Evolutionary conservation across 176 grass and related monocot species (phyloP).

Genomic region (Hyparrhenia diplandra): DNA sequence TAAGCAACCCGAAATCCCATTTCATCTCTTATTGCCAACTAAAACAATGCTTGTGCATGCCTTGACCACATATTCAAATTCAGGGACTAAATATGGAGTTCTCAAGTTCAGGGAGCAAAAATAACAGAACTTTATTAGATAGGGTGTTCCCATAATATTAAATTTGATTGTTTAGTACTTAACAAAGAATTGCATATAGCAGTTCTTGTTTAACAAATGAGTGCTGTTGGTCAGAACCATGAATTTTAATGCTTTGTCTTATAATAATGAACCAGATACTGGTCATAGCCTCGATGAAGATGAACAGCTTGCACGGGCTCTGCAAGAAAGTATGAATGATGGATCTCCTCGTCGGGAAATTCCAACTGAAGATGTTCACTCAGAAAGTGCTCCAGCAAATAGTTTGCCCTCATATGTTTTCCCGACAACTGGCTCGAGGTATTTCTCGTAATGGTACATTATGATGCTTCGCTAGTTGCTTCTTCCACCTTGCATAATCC

Average conservation of each 20-base stretch:
- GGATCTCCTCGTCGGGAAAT: slow-evolving; percentile 46
- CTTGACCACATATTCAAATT: background rate
- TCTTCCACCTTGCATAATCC: background rate
- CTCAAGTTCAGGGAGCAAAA: background rate
- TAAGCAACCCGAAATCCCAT: background rate
- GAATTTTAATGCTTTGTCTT: background rate
- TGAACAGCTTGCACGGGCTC: slow-evolving; percentile 74
- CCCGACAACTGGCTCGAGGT: slow-evolving; percentile 55
- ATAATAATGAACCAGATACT: slow-evolving; percentile 34
- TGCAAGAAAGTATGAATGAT: slow-evolving; percentile 82
- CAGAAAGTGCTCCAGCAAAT: slow-evolving; percentile 42
- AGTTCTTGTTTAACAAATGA: slow-evolving; percentile 27
- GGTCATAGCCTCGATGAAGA: slow-evolving; percentile 55
- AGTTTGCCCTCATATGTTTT: slow-evolving; percentile 18
- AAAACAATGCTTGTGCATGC: background rate
- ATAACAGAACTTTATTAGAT: background rate
- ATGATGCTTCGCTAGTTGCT: slow-evolving; percentile 14
- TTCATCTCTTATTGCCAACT: background rate
- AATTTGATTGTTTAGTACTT: no score
- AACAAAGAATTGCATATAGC: background rate
- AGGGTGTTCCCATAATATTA: background rate
- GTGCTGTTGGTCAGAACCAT: slow-evolving; percentile 10
- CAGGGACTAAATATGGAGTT: background rate
- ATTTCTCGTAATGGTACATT: slow-evolving; percentile 31
- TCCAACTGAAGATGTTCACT: slow-evolving; percentile 27